A percentile compares a stretch with the other conserved stretches of the same genome.
Conservation (phyloP, 2,329 filamentous ascomycete genomes). For the Penicillium sp. region DNA sequence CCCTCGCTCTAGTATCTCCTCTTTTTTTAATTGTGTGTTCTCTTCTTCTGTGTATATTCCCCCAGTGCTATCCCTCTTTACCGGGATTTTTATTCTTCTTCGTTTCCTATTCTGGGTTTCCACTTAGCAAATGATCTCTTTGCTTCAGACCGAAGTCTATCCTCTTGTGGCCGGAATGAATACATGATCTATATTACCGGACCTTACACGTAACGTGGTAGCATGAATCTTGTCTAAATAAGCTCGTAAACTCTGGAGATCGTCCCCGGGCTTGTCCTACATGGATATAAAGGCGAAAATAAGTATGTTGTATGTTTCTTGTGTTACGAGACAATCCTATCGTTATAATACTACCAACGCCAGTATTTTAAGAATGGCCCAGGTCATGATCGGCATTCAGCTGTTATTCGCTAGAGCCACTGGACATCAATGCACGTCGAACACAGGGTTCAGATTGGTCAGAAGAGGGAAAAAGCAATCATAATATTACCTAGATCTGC, state of each 20-base stretch:
- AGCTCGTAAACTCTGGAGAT: neutral
- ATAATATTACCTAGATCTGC: neutral
- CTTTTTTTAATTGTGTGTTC: neutral
- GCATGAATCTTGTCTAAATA: neutral
- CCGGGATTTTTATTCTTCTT: neutral
- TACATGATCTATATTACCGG: neutral
- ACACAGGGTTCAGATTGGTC: neutral
- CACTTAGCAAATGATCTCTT: neutral
- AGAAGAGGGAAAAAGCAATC: neutral
- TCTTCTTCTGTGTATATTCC: slow-evolving; percentile 10
- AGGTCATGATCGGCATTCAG: neutral
- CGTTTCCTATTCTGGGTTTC: neutral
- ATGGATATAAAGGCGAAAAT: neutral
- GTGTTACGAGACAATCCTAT: neutral
- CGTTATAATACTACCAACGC: neutral
- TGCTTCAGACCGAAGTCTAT: neutral
- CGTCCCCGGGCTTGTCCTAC: neutral
- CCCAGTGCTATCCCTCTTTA: slow-evolving; percentile 6
- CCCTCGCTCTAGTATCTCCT: neutral
- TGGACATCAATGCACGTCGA: neutral
- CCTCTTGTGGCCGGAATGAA: neutral
- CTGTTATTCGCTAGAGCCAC: neutral
- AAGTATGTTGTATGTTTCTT: neutral
- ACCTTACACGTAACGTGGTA: neutral
- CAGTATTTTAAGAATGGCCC: neutral